These are phyloP conservation scores for Ganoderma boninense DNA, from an alignment of 1,284 basidiomycete genomes.

Conservation along the genomic window DNA sequence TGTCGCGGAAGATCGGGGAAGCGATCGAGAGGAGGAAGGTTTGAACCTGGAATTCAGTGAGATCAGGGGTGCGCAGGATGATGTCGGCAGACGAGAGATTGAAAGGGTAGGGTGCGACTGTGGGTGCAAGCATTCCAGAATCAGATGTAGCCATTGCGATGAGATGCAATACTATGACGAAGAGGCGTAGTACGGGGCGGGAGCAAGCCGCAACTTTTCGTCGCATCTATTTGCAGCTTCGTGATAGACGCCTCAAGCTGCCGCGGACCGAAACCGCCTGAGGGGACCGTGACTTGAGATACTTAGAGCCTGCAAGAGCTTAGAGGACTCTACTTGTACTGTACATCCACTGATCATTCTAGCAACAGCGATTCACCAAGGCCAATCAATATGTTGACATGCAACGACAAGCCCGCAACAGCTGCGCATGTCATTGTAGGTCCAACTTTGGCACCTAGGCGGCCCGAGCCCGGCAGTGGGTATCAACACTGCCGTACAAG, in stretches of 20 bases:
- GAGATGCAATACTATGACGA: no score
- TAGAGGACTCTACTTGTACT: no score
- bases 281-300: no score
- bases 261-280: no score
- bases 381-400: background rate
- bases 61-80: slow-evolving; percentile 14
- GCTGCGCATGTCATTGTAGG: background rate
- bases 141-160: background rate
- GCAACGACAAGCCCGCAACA: background rate
- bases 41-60: slow-evolving; percentile 25
- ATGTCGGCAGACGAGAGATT: background rate
- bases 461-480: background rate
- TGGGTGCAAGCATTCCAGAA: background rate
- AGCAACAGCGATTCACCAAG: background rate
- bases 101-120: background rate
- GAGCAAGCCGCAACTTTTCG: no score
- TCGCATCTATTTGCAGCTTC: no score
- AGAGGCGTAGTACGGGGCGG: no score
- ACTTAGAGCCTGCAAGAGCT: no score
- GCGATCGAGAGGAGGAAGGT: slow-evolving; percentile 27
- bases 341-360: no score
- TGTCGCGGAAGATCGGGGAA: slow-evolving; percentile 31
- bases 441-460: background rate
- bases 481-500: background rate
- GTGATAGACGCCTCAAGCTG: no score